Evolutionary conservation across 805 yeast species (phyloP).

Genomic region (Candida dajiaensis): DNA sequence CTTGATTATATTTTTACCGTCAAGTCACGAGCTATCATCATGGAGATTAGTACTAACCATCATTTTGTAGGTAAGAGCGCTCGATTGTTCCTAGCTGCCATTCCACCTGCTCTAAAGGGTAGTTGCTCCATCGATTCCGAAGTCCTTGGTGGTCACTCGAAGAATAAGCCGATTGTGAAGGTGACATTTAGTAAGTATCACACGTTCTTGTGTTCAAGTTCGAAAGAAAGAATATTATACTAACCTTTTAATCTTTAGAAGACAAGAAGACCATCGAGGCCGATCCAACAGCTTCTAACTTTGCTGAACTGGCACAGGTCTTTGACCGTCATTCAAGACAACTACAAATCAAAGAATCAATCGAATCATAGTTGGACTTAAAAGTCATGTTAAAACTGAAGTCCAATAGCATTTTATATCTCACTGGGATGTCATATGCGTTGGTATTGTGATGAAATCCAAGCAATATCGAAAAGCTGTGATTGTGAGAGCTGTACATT

Average conservation of each 20-base stretch:
- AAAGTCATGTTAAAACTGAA: no score
- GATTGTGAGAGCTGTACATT: background rate
- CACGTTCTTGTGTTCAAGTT: no score
- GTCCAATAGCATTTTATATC: background rate
- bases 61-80: slow-evolving; percentile 56
- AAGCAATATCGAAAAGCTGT: no score
- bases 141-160: slow-evolving; percentile 42
- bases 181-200: slow-evolving; percentile 49
- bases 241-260: slow-evolving; percentile 22
- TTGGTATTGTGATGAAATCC: no score
- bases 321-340: slow-evolving; percentile 82
- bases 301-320: slow-evolving; percentile 56
- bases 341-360: slow-evolving; percentile 68
- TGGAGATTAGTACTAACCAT: background rate
- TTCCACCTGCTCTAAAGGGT: slow-evolving; percentile 70
- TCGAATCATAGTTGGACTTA: slow-evolving; percentile 28
- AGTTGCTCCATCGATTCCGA: slow-evolving; percentile 59
- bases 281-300: slow-evolving; percentile 53
- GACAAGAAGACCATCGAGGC: slow-evolving; percentile 68
- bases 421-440: background rate
- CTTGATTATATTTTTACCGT: background rate
- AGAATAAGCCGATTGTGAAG: slow-evolving; percentile 52
- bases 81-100: slow-evolving; percentile 68
- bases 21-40: no score
- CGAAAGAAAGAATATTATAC: background rate